Base-by-base conservation (phyloP, 176 grass and related monocot genomes). In the bread wheat (Triticum aestivum) region DNA sequence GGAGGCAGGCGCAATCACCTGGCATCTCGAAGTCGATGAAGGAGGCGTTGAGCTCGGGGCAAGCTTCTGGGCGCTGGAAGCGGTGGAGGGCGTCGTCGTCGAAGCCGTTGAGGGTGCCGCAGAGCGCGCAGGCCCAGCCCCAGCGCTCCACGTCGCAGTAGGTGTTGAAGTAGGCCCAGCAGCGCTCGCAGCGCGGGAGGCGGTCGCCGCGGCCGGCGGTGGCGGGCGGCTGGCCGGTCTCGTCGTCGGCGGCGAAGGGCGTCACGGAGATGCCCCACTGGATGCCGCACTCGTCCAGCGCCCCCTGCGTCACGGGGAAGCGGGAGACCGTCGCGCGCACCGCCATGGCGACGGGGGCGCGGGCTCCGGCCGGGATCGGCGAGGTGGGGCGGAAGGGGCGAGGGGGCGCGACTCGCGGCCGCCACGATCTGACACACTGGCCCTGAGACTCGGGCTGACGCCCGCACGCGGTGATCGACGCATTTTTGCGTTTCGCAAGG, bases 11-110 rank as follows among this genome's bases (percentile, higher is more conserved):
- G 73, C 42, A 12, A 71, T 24, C 5, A 33, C 90, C 89, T 84
- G 92, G 92, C 61, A 99, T 83, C 85, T 99, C 97, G 68, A 96
- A 89, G 82, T 99, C 97, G 51, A 99, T 66, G 82, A 99, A 99
- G 56, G 87, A 93, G 61, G 90, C 88, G 12, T 47, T 88, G 62
- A 99, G 74, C 89, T 99, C 97, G 30, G 97, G 92, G 61, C 92
- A 96, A 34, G 73, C 80, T 6, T 84, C 81, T 5, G 88, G 77
- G 11, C 74, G 83, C 79, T 91, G 79, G 92, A 93, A 79, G 34
- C 94, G 90, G n/a, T 75, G 83, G n/a, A 88, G 74, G 44, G 92
- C 76, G 13, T 89, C 84, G 45, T 91, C 82, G 75, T 82, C 75
- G 85, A 96, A 91, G 23, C 94, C 90, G 77, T 96, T 94, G 85